Base-by-base conservation (phyloP, 257 asterid genomes). In the Jasminum sambac region DNA sequence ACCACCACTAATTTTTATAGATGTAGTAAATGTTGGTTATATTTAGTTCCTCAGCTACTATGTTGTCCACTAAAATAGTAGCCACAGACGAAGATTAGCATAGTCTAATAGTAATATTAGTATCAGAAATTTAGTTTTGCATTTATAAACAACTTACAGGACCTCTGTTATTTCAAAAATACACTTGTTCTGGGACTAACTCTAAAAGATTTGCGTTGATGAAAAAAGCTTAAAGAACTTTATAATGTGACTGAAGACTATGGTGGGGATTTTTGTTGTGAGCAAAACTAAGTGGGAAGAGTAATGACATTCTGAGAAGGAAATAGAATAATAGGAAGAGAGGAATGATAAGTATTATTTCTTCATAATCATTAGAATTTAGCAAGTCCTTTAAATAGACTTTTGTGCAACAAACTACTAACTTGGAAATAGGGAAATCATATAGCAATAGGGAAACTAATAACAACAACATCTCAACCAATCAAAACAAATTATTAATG, bases 1-100 rank as follows among this genome's bases (percentile, higher is more conserved):
- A 61, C 73, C 72, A 60, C 43, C 65, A 38, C 40, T 38, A 64
- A 60, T 38, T 63, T 44, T 52, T 17, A 21, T 25, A 58, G 17
- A 37, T 17, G 59, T 7, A 5, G 8, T 21, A 36, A 17, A 42
- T 25, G 50, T 36, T 8, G 48, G 34, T n/a, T n/a, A n/a, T 19
- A 7, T 16, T 64, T 4, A 64, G 24, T 12, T 14, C 48, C 12
- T 13, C 13, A 37, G 42, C 23, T 63, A 63, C 26, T 5, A 42
- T 59, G 42, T 26, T 55, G 63, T 66, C 38, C 21, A 16, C 37
- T 26, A 17, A 24, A 61, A 66, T 16, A 67, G 48, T 67, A 46
- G 16, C 40, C 44, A 17, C 16, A 9, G 17, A 42, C 16, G 37
- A 58, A 12, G 37, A 11, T 43, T 37, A 9, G 46, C 57, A 24